Evolutionary conservation across 73 alveolate species (phyloP).

Genomic region (Paramecium biaurelia): DNA sequence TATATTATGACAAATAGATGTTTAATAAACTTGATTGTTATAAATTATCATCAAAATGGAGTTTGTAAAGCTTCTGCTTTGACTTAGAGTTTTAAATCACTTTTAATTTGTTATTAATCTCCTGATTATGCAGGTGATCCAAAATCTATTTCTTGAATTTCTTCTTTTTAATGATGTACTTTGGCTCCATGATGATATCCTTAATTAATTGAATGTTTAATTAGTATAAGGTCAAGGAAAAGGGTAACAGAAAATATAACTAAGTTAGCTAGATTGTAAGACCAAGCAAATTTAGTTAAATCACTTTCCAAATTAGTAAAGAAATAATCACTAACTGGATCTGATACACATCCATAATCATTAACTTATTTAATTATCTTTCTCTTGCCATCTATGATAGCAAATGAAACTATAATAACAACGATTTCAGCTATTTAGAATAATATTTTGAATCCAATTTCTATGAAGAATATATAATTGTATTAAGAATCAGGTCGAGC

Average conservation of each 20-base stretch:
- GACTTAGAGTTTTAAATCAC: background rate
- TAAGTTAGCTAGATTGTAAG: constrained; percentile 39
- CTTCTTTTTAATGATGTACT: background rate
- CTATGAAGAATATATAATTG: background rate
- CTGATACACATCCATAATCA: background rate
- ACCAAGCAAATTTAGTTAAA: constrained; percentile 29
- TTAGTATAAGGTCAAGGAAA: background rate
- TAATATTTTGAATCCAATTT: background rate
- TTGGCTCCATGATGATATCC: constrained; percentile 41
- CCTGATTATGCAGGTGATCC: background rate
- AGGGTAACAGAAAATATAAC: constrained; percentile 23
- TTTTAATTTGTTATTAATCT: background rate
- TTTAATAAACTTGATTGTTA: background rate
- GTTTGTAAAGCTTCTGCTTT: background rate
- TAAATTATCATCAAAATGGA: background rate
- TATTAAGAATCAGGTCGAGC: constrained; percentile 30
- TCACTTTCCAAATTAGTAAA: background rate
- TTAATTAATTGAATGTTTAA: background rate
- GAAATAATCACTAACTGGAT: background rate
- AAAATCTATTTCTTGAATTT: background rate
- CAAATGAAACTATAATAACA: constrained; percentile 6
- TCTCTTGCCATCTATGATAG: background rate
- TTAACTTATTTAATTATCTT: background rate
- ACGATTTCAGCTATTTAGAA: background rate
- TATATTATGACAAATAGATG: background rate